Conservation (phyloP, 1,284 basidiomycete genomes). For the Leccinum griseonigrum region DNA sequence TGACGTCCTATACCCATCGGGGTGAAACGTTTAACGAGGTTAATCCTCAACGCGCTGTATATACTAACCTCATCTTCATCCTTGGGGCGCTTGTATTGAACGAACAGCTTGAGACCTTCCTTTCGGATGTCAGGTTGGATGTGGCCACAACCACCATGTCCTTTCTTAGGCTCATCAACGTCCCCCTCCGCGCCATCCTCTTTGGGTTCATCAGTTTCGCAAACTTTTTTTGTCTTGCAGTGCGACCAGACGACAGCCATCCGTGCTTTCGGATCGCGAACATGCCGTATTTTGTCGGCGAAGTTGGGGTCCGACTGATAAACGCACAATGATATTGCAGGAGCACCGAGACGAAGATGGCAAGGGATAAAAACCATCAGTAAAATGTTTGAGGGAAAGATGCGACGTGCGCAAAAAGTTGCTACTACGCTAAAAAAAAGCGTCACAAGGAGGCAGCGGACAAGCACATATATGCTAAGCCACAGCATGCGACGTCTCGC, state of each 20-base stretch:
- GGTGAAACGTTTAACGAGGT: constrained; percentile 13
- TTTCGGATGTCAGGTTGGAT: constrained; percentile 90
- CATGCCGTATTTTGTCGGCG: constrained; percentile 79
- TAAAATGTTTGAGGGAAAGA: constrained; percentile 43
- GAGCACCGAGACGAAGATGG: constrained; percentile 23
- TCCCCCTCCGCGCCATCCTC: constrained; percentile 81
- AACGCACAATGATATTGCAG: constrained; percentile 29
- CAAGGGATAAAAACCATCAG: constrained; percentile 56
- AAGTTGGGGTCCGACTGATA: constrained; percentile 79
- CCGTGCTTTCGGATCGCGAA: constrained; percentile 85
- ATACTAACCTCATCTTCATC: constrained; percentile 86
- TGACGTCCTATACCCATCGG: constrained; percentile 59
- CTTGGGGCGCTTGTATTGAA: constrained; percentile 93
- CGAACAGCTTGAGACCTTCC: constrained; percentile 93
- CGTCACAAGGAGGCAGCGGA: constrained; percentile 54
- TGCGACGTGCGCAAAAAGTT: constrained; percentile 23
- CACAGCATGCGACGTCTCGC: constrained; percentile 40
- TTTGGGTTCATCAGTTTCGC: constrained; percentile 84
- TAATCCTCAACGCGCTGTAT: background rate
- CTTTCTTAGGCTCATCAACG: constrained; percentile 72
- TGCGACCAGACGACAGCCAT: constrained; percentile 85
- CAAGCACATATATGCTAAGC: constrained; percentile 55
- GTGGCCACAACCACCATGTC: constrained; percentile 96
- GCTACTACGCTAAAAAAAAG: constrained; percentile 34
- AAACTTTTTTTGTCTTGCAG: constrained; percentile 84